Conservation (phyloP, 1,284 basidiomycete species). For the Ceratorhiza oryzae-sativae region DNA sequence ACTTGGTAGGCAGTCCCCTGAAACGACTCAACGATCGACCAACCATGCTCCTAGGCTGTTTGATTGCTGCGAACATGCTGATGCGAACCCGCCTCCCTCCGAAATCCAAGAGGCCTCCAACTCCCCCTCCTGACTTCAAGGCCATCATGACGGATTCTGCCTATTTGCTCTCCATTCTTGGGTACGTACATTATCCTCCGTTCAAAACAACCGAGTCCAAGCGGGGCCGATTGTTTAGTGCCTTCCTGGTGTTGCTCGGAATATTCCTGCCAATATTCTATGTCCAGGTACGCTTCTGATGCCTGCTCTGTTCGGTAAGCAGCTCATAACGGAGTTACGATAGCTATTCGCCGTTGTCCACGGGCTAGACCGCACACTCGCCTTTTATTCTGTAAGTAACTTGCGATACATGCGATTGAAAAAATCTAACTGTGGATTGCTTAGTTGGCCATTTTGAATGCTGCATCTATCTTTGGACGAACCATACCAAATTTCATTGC, state of each 20-base stretch:
- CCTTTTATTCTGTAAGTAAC: constrained; percentile 24
- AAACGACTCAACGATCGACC: not conserved
- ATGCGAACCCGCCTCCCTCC: constrained; percentile 31
- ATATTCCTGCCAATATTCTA: constrained; percentile 35
- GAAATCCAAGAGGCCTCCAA: constrained; percentile 5
- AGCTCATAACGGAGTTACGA: not conserved
- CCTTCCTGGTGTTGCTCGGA: constrained; percentile 27
- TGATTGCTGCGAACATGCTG: constrained; percentile 35
- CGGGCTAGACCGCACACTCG: constrained; percentile 9
- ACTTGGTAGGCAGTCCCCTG: not conserved
- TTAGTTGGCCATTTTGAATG: constrained; percentile 31
- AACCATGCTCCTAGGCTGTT: not conserved
- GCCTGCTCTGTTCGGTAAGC: too few relatives aligned
- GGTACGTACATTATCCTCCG: not conserved
- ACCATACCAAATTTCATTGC: constrained; percentile 33
- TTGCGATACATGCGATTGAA: not conserved
- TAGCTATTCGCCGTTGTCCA: constrained; percentile 20
- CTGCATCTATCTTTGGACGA: constrained; percentile 30
- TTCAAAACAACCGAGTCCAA: too few relatives aligned
- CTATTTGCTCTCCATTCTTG: constrained; percentile 5
- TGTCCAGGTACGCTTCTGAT: constrained; percentile 7
- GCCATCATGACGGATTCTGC: constrained; percentile 12
- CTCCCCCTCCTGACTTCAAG: constrained; percentile 19
- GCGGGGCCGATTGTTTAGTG: not conserved
- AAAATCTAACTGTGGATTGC: too few relatives aligned